Conservation (phyloP, 2,329 filamentous ascomycete genomes). For the Juglanconis oblonga region DNA sequence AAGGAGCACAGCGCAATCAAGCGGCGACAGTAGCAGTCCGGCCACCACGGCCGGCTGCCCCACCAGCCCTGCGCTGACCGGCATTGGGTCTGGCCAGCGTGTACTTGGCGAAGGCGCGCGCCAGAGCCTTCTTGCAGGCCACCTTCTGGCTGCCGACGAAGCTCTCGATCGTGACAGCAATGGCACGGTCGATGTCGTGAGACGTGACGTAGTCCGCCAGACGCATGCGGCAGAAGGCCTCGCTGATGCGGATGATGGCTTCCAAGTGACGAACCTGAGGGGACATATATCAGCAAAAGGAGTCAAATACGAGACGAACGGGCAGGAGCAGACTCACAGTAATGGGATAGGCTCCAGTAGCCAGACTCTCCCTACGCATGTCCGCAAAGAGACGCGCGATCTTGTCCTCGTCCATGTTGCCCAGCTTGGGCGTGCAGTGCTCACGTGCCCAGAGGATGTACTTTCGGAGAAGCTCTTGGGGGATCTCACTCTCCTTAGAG, state of each 20-base stretch:
- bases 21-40: conserved; percentile 16
- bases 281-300: neutral
- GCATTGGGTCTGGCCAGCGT: conserved; percentile 51
- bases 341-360: conserved; percentile 95
- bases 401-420: conserved; percentile 98
- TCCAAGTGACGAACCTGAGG: conserved; percentile 88
- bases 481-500: conserved; percentile 66
- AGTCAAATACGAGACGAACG: neutral
- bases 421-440: conserved; percentile 85
- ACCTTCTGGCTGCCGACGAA: conserved; percentile 97
- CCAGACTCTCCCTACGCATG: conserved; percentile 88
- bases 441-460: conserved; percentile 96
- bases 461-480: conserved; percentile 87
- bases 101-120: conserved; percentile 95
- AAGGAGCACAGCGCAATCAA: neutral
- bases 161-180: conserved; percentile 92
- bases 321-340: conserved; percentile 63
- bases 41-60: conserved; percentile 21
- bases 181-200: conserved; percentile 92
- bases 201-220: conserved; percentile 91
- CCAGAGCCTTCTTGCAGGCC: conserved; percentile 94
- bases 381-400: conserved; percentile 90
- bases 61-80: conserved; percentile 28
- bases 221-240: conserved; percentile 96
- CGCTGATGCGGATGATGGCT: conserved; percentile 92